Conservation (phyloP, 768 basidiomycete genomes). For the Filobasidium floriforme region DNA sequence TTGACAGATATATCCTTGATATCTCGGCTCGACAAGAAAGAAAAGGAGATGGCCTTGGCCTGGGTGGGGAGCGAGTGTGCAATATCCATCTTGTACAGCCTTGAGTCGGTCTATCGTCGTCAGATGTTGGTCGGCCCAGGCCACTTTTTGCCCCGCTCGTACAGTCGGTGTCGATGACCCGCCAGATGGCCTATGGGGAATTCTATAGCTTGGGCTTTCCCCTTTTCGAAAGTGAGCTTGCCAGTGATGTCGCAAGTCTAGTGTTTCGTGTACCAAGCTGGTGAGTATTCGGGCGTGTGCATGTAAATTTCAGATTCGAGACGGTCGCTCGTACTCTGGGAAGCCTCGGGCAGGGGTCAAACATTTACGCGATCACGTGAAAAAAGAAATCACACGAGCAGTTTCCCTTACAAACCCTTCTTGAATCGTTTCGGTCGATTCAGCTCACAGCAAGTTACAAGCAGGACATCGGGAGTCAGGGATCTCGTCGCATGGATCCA, state of each 20-base stretch:
- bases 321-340: background rate
- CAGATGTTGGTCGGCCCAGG: too few species aligned
- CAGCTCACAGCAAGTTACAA: too few species aligned
- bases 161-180: too few species aligned
- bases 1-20: constrained; percentile 92
- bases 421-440: too few species aligned
- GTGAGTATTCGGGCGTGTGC: too few species aligned
- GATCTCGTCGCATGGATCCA: too few species aligned
- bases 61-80: constrained; percentile 78
- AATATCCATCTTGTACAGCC: constrained; percentile 61
- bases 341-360: background rate
- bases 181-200: too few species aligned
- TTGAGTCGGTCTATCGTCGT: background rate
- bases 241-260: background rate
- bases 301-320: background rate
- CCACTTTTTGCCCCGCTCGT: too few species aligned
- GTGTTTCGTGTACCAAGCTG: background rate
- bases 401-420: too few species aligned
- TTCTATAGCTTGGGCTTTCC: too few species aligned
- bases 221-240: too few species aligned
- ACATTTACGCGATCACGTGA: constrained; percentile 11
- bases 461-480: too few species aligned
- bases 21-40: constrained; percentile 80
- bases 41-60: constrained; percentile 79
- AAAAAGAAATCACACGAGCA: background rate